Evolutionary conservation across 2,329 filamentous ascomycete genomes (phyloP).

Genomic region (Aureobasidium subglaciale): DNA sequence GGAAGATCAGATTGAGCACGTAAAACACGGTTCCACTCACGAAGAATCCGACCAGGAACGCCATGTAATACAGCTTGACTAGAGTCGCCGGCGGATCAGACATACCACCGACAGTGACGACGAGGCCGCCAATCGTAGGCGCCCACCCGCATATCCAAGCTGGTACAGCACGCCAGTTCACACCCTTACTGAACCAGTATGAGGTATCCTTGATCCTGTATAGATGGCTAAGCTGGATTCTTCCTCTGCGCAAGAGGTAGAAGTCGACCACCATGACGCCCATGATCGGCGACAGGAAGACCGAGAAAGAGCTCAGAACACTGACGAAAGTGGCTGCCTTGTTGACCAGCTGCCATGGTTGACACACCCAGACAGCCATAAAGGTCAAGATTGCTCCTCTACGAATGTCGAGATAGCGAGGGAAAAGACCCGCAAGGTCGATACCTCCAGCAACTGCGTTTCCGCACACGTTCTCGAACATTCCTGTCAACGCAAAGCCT

Average conservation of each 20-base stretch:
- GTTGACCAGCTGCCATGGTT: conserved; percentile 34
- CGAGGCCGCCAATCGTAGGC: conserved; percentile 37
- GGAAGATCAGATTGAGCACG: conserved; percentile 33
- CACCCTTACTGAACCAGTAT: conserved; percentile 39
- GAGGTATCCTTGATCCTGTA: conserved; percentile 30
- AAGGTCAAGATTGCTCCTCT: conserved; percentile 27
- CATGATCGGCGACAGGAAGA: conserved; percentile 35
- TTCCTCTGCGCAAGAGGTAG: conserved; percentile 30
- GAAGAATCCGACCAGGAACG: conserved; percentile 37
- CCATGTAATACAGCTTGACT: conserved; percentile 42
- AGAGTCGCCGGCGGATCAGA: conserved; percentile 30
- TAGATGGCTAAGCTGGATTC: conserved; percentile 31
- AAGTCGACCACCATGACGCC: conserved; percentile 35
- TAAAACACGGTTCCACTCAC: conserved; percentile 17
- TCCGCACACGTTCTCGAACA: conserved; percentile 31
- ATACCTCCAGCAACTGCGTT: conserved; percentile 2
- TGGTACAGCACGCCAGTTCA: conserved; percentile 38
- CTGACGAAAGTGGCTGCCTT: conserved; percentile 30
- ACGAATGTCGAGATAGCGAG: conserved; percentile 1
- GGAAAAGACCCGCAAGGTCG: background rate
- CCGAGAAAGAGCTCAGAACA: conserved; percentile 37
- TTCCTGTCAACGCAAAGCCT: conserved; percentile 31
- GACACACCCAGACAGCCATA: conserved; percentile 29
- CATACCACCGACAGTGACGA: conserved; percentile 31
- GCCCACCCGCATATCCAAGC: conserved; percentile 40